phyloP scores from a whole-genome alignment of 2,329 filamentous ascomycete species.

The Balansia obtecta region DNA sequence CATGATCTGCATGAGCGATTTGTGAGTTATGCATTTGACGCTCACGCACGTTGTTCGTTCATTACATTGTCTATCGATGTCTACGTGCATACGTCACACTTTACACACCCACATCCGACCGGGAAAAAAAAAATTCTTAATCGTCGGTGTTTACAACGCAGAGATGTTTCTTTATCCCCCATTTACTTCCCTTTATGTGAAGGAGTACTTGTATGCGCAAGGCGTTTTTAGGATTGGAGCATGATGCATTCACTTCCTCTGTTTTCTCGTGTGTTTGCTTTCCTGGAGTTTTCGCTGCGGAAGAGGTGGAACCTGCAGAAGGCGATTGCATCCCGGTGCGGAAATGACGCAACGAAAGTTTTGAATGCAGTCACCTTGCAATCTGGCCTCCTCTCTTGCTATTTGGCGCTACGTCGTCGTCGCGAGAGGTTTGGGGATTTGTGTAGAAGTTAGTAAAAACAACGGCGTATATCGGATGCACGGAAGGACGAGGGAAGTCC shows the following conservation, averaged over 20 bases:
- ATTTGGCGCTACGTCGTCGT: background rate
- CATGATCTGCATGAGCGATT: constrained; percentile 39
- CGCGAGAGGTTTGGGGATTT: background rate
- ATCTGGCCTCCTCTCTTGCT: background rate
- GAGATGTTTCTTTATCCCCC: constrained; percentile 10
- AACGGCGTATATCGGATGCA: constrained; percentile 6
- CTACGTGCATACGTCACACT: constrained; percentile 5
- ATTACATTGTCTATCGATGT: constrained; percentile 4
- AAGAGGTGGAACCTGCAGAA: background rate
- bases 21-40: constrained; percentile 22
- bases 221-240: constrained; percentile 19
- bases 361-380: background rate
- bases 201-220: constrained; percentile 18
- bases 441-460: constrained; percentile 13
- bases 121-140: background rate
- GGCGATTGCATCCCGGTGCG: background rate
- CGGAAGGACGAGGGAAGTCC: background rate
- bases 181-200: constrained; percentile 5
- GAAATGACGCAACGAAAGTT: background rate
- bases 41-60: constrained; percentile 1
- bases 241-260: constrained; percentile 12
- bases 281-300: constrained; percentile 10
- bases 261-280: constrained; percentile 9
- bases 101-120: constrained; percentile 6
- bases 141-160: constrained; percentile 6